Evolutionary conservation across 1,139 yeast species (phyloP), one percentile per base, ranked within the genome.

Genomic region (Debaryomyces subglobosus): DNA sequence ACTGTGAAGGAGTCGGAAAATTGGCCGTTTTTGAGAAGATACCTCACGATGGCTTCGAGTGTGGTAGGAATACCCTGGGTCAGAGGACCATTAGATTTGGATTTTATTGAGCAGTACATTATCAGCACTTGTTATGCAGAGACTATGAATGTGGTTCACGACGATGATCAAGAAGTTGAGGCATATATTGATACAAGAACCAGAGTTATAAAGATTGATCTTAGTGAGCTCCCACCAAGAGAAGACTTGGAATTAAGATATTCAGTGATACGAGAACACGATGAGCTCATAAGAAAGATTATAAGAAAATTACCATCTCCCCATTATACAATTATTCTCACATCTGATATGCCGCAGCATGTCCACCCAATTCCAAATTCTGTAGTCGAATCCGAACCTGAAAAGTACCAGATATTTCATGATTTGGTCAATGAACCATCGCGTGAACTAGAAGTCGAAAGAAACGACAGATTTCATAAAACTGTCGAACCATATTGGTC

Each of bases 291-390:
- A 7, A 64, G 85, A 45, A 70, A 71, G 38, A 73, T 86, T 12
- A 58, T 85, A 25, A 75, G 88, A 30, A 83, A 81, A 53, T 61
- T 85, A n/a, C 94, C 95, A 0, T 77, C 89, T 0, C 92, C 94
- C 0, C 78, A 78, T 51, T 76, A 75, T 49, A 71, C 86, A 3
- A 67, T 87, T 3, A 63, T 86, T 5, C 64, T 81, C 44, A 81
- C 89, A 0, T 65, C 77, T 9, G 55, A 53, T 48, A 20, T 37
- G 21, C 65, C 51, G 35, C 63, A 60, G 10, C 58, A 55, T 33
- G 60, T 60, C 34, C 71, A 67, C 48, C 79, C 77, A 2, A 50
- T 64, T 0, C 79, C 80, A 0, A 55, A 55, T 5, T 20, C 47
- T 12, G 61, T 68, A 1, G 52, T 72, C 32, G 59, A 59, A 52